Conservation (phyloP, 192 early-diverging fungal genomes). For the Dissophora globulifera region DNA sequence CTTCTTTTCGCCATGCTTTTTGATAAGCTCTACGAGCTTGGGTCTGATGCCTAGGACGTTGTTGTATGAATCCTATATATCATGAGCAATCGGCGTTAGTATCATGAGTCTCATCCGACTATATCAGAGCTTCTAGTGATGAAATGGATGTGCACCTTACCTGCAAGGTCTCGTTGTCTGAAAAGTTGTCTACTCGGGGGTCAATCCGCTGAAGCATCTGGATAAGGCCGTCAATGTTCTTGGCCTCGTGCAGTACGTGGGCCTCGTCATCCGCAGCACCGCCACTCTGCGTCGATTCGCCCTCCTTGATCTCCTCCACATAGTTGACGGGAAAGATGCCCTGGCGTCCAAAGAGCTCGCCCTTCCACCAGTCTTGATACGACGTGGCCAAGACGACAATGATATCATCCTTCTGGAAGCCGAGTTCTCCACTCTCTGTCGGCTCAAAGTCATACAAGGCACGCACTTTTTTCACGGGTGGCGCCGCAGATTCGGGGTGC, state of each 20-base stretch:
- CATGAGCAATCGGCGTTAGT: no score
- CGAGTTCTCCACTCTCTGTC: constrained; percentile 91
- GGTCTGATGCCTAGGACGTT: constrained; percentile 84
- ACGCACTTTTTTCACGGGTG: constrained; percentile 81
- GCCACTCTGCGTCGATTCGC: constrained; percentile 60
- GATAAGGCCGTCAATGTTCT: constrained; percentile 83
- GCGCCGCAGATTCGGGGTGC: constrained; percentile 31
- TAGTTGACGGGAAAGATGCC: constrained; percentile 99
- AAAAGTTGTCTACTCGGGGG: constrained; percentile 82
- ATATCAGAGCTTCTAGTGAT: no score
- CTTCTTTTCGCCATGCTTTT: constrained; percentile 85
- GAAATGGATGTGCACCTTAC: constrained; percentile 26
- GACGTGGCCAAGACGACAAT: constrained; percentile 92
- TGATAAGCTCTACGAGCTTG: constrained; percentile 86
- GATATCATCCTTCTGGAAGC: constrained; percentile 88
- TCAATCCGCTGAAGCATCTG: constrained; percentile 80
- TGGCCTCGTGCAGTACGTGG: constrained; percentile 73
- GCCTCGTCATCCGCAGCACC: constrained; percentile 72
- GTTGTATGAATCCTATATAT: constrained; percentile 76
- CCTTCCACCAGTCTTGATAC: constrained; percentile 99
- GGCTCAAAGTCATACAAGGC: constrained; percentile 95
- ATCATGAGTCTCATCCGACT: no score
- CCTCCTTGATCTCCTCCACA: constrained; percentile 80
- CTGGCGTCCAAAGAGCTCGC: constrained; percentile 82
- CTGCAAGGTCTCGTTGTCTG: constrained; percentile 90